Base-by-base conservation (phyloP, 345 rosid genomes). In the Streptanthus diversifolius region DNA sequence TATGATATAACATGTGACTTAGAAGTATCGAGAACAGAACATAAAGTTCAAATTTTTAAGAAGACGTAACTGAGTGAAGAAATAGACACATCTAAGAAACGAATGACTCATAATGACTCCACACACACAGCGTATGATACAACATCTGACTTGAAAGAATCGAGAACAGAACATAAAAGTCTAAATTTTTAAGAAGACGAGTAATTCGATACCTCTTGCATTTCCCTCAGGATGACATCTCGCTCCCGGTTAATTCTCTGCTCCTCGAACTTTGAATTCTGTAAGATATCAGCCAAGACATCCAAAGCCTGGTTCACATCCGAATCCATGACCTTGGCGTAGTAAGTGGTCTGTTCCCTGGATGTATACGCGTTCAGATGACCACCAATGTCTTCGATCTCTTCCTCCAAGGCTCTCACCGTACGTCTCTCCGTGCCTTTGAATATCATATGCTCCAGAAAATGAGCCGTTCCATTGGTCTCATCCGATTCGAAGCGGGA, bases 381-480 rank as follows among this genome's bases (percentile, higher is more conserved):
- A 4, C 98, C 99, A 1, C 99, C 99, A 84, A 92, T 90, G 58
- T 90, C 85, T 85, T 95, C 99, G 35, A 95, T 86, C 82, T 95
- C 98, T 80, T 90, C 99, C 76, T 90, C 99, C 73, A 88, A 44
- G 1, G 79, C 74, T 56, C 86, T 75, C 30, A 87, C 90, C 0
- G 77, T 57, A 43, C 99, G 82, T 72, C 71, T 87, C 70, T 78
- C 86, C 5, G 99, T 92, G 24, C 99, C 98, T 81, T 95, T 92
- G 51, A 95, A 95, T 7, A 95, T 92, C 98, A 95, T 88, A 79
- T 90, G 99, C 86, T 95, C 99, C 77, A 95, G 70, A 56, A 95
- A 95, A 67, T 92, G 99, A 13, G 98, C 96, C 1, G 98, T 90
- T 1, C 99, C 99, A 11, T 92, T 95, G 3, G 91, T 87, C 72